A percentile compares a stretch with the other conserved stretches of the same genome.
Conservation (phyloP, 257 asterid species). For the Salvia miltiorrhiza region DNA sequence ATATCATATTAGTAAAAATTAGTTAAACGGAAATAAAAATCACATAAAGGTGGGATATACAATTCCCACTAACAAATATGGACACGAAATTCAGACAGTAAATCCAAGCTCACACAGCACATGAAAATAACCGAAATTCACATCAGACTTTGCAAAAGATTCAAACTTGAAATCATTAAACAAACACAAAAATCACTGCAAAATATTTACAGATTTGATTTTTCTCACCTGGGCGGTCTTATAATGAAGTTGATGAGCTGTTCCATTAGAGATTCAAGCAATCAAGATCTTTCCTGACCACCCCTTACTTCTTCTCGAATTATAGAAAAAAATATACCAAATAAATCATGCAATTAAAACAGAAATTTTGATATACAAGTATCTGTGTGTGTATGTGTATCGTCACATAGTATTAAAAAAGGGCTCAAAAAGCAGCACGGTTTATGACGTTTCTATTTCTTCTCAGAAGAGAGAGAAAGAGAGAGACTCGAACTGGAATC, state of each 20-base stretch:
- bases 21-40: neutral
- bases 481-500: conserved; percentile 25
- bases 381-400: neutral
- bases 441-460: conserved; percentile 14
- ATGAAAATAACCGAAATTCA: conserved; percentile 20
- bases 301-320: conserved; percentile 12
- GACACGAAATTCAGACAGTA: conserved; percentile 19
- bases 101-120: conserved; percentile 17
- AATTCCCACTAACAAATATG: conserved; percentile 8
- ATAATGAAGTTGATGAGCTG: conserved; percentile 95
- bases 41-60: neutral
- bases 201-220: neutral
- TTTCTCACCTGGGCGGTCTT: conserved; percentile 85
- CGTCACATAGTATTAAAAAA: neutral
- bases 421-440: conserved; percentile 14
- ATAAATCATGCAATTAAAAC: conserved; percentile 17
- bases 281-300: conserved; percentile 43
- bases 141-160: conserved; percentile 28
- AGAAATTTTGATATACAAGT: neutral
- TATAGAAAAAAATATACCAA: no score
- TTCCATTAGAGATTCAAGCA: conserved; percentile 64
- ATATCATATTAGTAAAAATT: neutral
- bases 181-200: neutral
- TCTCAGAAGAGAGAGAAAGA: conserved; percentile 2
- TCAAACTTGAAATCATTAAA: conserved; percentile 28